Evolutionary conservation across 768 basidiomycete species (phyloP), one percentile per base, ranked within the genome.

Genomic region (Tricholoma matsutake): DNA sequence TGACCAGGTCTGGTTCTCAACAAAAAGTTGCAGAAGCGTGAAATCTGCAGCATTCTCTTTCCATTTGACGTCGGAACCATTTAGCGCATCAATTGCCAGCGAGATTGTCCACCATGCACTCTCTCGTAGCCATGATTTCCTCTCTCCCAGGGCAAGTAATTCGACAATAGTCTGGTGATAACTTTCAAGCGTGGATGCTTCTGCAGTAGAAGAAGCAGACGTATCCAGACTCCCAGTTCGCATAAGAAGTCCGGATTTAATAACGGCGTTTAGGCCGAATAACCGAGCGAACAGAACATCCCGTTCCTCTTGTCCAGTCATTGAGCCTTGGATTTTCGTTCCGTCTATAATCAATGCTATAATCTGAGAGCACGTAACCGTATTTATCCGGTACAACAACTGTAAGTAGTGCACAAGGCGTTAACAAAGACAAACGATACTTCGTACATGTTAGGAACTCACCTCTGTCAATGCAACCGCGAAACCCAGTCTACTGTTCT

Each of bases 381-480:
- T 92, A 63, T 86, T 77, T 65, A 94, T 79, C 49, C 91, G 82
- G 34, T 89, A 87, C 34, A 97, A 76, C 10, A 97, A 79, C 96
- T 97, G 61, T 39, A 37, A 25, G 22, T n/a, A 58, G 16, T 56
- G 28, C 11, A 16, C 1, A 18, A 10, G 9, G 13, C 53, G 45
- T 59, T 28, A 54, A n/a, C n/a, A 41, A 22, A 35, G 41, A 39
- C 35, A 25, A 31, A 25, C 18, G 13, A 22, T 7, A 43, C 28
- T 31, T 18, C 59, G 13, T 11, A 11, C 6, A 20, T 37, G 7
- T 10, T 5, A 11, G 13, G 20, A 51, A 70, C 84, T 66, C 69
- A 96, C 96, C 81, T 97, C 96, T 0, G 96, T 94, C 65, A 99
- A 78, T 32, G 95, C 94, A 47, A 99, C 96, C 8, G 95, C 94